Percentiles rank a stretch among this genome's conserved stretches.
Conservation (phyloP, 2,329 filamentous ascomycete species). For the Aspergillus aculeatus region DNA sequence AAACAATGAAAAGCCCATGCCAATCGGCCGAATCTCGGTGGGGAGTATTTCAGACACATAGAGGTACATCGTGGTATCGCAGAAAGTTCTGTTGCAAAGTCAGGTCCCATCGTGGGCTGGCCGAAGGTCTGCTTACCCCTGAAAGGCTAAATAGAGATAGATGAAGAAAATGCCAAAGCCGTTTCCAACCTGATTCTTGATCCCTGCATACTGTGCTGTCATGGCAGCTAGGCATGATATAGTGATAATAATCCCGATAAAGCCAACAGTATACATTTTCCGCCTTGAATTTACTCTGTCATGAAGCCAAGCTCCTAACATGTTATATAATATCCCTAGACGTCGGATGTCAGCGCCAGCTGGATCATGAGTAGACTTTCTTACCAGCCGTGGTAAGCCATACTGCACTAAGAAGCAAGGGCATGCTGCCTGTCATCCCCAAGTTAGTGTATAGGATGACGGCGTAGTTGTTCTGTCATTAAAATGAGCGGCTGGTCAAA, state of each 20-base stretch:
- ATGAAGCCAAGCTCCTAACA: slow-evolving; percentile 38
- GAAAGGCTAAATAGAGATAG: slow-evolving; percentile 51
- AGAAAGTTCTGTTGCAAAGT: slow-evolving; percentile 35
- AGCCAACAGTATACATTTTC: slow-evolving; percentile 44
- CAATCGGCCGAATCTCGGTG: slow-evolving; percentile 52
- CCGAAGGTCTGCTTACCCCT: slow-evolving; percentile 34
- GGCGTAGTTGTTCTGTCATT: slow-evolving; percentile 48
- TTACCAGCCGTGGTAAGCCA: slow-evolving; percentile 49
- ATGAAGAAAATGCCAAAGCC: slow-evolving; percentile 44
- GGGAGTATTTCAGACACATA: slow-evolving; percentile 50
- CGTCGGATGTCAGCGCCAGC: slow-evolving; percentile 10
- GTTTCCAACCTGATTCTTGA: slow-evolving; percentile 42
- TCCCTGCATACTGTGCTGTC: slow-evolving; percentile 40
- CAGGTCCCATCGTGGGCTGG: neutral
- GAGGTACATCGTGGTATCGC: slow-evolving; percentile 50
- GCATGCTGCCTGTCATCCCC: slow-evolving; percentile 44
- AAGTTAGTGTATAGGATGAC: slow-evolving; percentile 47
- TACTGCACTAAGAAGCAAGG: slow-evolving; percentile 45
- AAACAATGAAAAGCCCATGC: slow-evolving; percentile 53
- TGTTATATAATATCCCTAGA: slow-evolving; percentile 42
- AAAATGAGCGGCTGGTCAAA: neutral
- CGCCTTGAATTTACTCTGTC: slow-evolving; percentile 40
- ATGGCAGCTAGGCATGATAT: slow-evolving; percentile 43
- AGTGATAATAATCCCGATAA: slow-evolving; percentile 42
- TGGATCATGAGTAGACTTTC: neutral